These are phyloP conservation scores for Colletotrichum shisoi DNA, from an alignment of 2,329 filamentous ascomycete species.

Conservation along the genomic window DNA sequence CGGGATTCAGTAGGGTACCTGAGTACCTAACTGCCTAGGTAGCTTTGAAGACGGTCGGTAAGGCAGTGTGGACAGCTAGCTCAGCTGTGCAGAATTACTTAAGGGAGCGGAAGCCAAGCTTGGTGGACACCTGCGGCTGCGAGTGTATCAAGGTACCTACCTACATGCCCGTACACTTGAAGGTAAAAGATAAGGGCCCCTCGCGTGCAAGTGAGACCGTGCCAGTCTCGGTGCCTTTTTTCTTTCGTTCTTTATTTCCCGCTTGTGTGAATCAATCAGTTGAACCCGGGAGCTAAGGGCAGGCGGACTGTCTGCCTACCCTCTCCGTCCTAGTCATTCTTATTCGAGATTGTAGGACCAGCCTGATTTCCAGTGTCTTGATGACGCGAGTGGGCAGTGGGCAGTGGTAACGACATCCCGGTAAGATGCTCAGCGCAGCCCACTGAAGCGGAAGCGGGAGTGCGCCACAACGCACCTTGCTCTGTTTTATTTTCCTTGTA, in stretches of 20 bases:
- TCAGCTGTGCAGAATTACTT: neutral
- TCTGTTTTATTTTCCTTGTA: neutral
- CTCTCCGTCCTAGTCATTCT: conserved; percentile 6
- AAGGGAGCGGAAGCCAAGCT: conserved; percentile 33
- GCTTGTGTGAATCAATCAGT: neutral
- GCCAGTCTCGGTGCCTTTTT: conserved; percentile 1
- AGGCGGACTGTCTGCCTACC: conserved; percentile 12
- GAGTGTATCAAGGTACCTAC: conserved; percentile 2
- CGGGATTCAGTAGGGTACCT: conserved; percentile 21
- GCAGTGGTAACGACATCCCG: conserved; percentile 19
- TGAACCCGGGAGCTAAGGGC: conserved; percentile 7
- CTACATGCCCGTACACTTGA: neutral
- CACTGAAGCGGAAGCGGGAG: conserved; percentile 27
- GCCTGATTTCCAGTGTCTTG: conserved; percentile 21
- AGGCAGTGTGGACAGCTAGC: neutral
- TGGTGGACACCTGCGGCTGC: neutral
- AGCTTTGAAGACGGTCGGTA: neutral
- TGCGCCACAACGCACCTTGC: conserved; percentile 28
- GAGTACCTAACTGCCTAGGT: neutral
- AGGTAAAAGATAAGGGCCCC: no score
- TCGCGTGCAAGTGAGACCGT: neutral
- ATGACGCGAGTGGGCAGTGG: conserved; percentile 11
- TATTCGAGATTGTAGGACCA: neutral
- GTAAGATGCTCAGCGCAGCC: conserved; percentile 33
- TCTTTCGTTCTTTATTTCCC: no score